These are phyloP conservation scores for Solanum ossicruentum DNA, from an alignment of 257 asterid species.

Conservation along the genomic window DNA sequence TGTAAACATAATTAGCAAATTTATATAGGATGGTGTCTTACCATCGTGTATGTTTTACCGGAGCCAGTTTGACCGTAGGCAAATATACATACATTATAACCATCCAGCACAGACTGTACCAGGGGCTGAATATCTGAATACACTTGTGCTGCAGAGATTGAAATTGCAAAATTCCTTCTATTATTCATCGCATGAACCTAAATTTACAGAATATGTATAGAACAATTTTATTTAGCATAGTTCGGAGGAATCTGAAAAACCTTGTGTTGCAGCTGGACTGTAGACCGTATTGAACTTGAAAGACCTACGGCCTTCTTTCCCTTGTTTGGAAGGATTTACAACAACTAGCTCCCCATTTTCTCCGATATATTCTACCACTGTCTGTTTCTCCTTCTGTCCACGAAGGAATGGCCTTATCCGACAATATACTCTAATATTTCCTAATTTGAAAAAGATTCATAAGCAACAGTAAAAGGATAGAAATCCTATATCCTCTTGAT, in stretches of 20 bases:
- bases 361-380: slow-evolving; percentile 61
- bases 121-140: slow-evolving; percentile 74
- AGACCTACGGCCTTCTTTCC: slow-evolving; percentile 82
- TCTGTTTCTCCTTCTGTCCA: slow-evolving; percentile 61
- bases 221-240: background rate
- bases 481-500: background rate
- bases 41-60: slow-evolving; percentile 95
- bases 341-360: slow-evolving; percentile 76
- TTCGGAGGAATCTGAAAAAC: slow-evolving; percentile 19
- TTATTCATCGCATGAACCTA: background rate
- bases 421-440: slow-evolving; percentile 92
- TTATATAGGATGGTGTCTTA: slow-evolving; percentile 6
- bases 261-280: slow-evolving; percentile 70
- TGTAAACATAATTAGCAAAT: background rate
- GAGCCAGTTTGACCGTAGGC: slow-evolving; percentile 99
- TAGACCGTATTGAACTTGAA: slow-evolving; percentile 81
- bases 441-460: slow-evolving; percentile 16
- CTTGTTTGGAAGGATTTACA: slow-evolving; percentile 70
- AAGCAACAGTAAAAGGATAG: background rate
- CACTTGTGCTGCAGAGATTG: slow-evolving; percentile 51
- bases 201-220: background rate
- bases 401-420: slow-evolving; percentile 87
- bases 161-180: background rate
- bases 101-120: slow-evolving; percentile 91
- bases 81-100: slow-evolving; percentile 83